Conservation (phyloP, 495 filamentous ascomycete genomes). For the Mycothermus thermophilus region DNA sequence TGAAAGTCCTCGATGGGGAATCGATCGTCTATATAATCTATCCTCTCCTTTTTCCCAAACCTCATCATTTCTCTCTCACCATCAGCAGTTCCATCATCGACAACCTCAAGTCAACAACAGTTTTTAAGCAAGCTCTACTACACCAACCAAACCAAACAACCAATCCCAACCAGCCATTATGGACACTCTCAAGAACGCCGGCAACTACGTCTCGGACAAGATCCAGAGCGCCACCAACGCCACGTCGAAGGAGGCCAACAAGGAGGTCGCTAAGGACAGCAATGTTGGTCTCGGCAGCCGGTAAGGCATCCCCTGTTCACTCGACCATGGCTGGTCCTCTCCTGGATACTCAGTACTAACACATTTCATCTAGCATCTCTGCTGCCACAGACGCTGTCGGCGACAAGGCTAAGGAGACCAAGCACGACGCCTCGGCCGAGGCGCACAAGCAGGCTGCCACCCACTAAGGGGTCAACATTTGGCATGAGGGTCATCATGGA, state of each 20-base stretch:
- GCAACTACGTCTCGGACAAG: slow-evolving; percentile 48
- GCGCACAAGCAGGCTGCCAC: slow-evolving; percentile 43
- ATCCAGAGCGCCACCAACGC: slow-evolving; percentile 32
- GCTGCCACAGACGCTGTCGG: slow-evolving; percentile 42
- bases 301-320: slow-evolving; percentile 18
- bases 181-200: slow-evolving; percentile 46
- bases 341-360: slow-evolving; percentile 7
- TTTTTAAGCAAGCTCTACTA: slow-evolving; percentile 12
- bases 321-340: neutral
- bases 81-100: slow-evolving; percentile 18
- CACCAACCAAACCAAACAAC: slow-evolving; percentile 19
- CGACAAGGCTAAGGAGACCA: slow-evolving; percentile 44
- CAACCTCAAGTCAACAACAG: slow-evolving; percentile 9
- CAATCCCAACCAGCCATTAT: slow-evolving; percentile 31
- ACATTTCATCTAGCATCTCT: slow-evolving; percentile 22
- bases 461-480: slow-evolving; percentile 31
- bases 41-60: slow-evolving; percentile 1
- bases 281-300: slow-evolving; percentile 37
- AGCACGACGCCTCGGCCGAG: slow-evolving; percentile 40
- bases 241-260: slow-evolving; percentile 54
- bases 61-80: no score
- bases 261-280: slow-evolving; percentile 47
- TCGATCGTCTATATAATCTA: slow-evolving; percentile 15
- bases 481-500: slow-evolving; percentile 1
- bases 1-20: no score